Base-by-base conservation (phyloP, 345 rosid genomes). In the Lagerstroemia speciosa region DNA sequence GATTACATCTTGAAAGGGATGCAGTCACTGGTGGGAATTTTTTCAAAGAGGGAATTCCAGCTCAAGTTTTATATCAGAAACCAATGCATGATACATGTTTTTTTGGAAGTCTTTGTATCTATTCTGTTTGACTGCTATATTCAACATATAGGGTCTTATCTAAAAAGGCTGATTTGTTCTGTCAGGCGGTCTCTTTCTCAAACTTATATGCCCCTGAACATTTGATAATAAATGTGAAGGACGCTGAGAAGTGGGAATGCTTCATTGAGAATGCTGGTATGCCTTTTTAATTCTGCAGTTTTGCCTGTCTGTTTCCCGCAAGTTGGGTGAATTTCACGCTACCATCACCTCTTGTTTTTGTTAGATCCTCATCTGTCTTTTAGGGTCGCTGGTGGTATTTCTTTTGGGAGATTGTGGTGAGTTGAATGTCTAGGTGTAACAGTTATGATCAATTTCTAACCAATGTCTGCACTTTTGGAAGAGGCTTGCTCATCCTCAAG, bases 171-270 rank as follows among this genome's bases (percentile, higher is more conserved):
- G 12, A 40, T 36, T 41, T 26, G 29, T 19, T 66, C 61, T 69
- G 73, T 67, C 78, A 91, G 97, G 98, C 96, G 2, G 61, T 84
- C 76, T 78, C 82, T 53, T 91, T 93, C 76, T 89, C 96, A 72
- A 93, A 93, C 69, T 71, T 88, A n/a, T 93, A 89, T 75, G 97
- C 97, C 48, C 97, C 97, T 7, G 96, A 93, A 80, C 99, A 94
- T 72, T 82, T 94, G 66, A 94, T 94, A 50, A 76, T 94, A 60
- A 91, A 94, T 71, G 97, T 89, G 31, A 68, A 82, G 82, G 93
- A 91, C 72, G 93, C 97, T 17, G 97, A 91, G 79, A 91, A 85
- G 76, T 94, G 97, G 96, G 99, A 89, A 68, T 76, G 80, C 73
- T 82, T 72, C 46, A 73, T 94, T 50, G 96, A 94, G 84, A 89